phyloP scores from a whole-genome alignment of 2,329 filamentous ascomycete genomes.

The Exophiala oligosperma region DNA sequence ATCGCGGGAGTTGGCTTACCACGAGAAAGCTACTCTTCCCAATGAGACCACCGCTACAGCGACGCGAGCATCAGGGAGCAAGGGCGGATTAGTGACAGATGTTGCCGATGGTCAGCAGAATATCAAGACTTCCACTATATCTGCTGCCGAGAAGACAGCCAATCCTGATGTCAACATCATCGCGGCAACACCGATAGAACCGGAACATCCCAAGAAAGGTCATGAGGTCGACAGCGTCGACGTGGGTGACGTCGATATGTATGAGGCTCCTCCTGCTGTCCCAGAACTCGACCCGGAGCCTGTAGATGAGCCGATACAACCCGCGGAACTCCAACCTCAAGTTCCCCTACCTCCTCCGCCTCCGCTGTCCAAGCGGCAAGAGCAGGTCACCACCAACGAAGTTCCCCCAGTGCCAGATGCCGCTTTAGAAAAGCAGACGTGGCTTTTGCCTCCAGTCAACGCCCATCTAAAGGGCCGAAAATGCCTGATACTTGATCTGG shows the following conservation, averaged over 20 bases:
- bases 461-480: constrained; percentile 84
- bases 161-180: constrained; percentile 22
- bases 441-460: constrained; percentile 77
- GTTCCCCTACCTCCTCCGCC: constrained; percentile 59
- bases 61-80: background rate
- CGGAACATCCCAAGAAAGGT: constrained; percentile 8
- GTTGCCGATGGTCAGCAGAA: constrained; percentile 10
- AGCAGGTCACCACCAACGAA: constrained; percentile 38
- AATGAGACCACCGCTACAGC: constrained; percentile 7
- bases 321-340: constrained; percentile 43
- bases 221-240: constrained; percentile 9
- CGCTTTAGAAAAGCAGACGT: constrained; percentile 57
- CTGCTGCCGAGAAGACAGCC: constrained; percentile 7
- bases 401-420: constrained; percentile 45
- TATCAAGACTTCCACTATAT: constrained; percentile 9
- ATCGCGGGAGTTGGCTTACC: constrained; percentile 17
- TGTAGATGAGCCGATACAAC: constrained; percentile 41
- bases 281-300: constrained; percentile 53
- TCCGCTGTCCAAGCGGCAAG: constrained; percentile 48
- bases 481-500: constrained; percentile 90
- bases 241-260: constrained; percentile 60
- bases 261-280: constrained; percentile 56
- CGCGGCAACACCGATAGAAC: constrained; percentile 18
- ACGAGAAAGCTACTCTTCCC: constrained; percentile 13
- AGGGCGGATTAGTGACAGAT: background rate